Evolutionary conservation across 345 rosid species (phyloP).

Genomic region (Bruguiera sexangula): DNA sequence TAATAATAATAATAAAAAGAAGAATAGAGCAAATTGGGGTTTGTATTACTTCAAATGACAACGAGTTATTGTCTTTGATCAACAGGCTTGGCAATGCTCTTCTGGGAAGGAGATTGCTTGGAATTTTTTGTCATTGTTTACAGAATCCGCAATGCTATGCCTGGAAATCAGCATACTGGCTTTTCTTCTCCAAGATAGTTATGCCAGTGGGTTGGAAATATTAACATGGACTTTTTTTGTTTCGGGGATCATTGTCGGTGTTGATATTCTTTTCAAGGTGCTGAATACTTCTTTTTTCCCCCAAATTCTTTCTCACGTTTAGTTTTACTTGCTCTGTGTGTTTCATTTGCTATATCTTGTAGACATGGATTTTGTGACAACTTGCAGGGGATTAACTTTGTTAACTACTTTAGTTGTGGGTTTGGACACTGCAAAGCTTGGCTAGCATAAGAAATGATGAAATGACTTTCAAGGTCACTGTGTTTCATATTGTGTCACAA

Average conservation of each 20-base stretch:
- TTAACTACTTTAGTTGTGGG: neutral
- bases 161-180: conserved; percentile 39
- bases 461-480: neutral
- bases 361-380: neutral
- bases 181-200: conserved; percentile 42
- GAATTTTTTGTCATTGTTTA: conserved; percentile 40
- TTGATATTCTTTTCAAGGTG: conserved; percentile 45
- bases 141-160: conserved; percentile 32
- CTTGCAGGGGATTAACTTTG: neutral
- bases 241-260: conserved; percentile 38
- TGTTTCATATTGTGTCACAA: neutral
- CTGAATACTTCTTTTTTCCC: neutral
- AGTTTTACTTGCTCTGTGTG: neutral
- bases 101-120: conserved; percentile 35
- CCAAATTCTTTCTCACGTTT: neutral
- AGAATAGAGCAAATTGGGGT: too few relatives aligned
- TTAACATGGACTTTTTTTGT: conserved; percentile 33
- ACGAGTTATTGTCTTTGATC: neutral
- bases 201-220: conserved; percentile 36
- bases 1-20: too few relatives aligned
- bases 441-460: neutral
- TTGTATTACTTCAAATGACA: too few relatives aligned
- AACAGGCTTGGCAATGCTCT: conserved; percentile 42
- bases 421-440: neutral
- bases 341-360: neutral